Evolutionary conservation across 177 flowering plant genomes (phyloP), one percentile per base, ranked within the genome.

Genomic region (Vitis hybrid): DNA sequence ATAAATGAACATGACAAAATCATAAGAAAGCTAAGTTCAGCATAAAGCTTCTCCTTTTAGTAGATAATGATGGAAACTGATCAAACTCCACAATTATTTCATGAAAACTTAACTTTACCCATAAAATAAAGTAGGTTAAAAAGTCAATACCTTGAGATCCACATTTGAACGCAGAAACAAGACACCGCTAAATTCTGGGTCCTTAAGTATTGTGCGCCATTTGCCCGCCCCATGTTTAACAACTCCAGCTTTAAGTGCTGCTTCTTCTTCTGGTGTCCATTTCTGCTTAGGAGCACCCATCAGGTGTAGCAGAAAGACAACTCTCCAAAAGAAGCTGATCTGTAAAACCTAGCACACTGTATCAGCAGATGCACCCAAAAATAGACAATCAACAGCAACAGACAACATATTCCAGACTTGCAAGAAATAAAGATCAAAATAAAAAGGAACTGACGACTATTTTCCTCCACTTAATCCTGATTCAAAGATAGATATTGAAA

Each of bases 271-370:
- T 56, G 82, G 50, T n/a, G 98, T 95, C 99, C 99, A 95, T 66
- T 90, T 95, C 73, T 95, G 98, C 85, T 95, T 95, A 15, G 98
- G 97, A 73, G 99, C 98, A 58, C 97, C 99, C 99, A 95, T 95
- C 16, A 73, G 59, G 64, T 65, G 55, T 61, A 71, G 58, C 63
- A 58, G 19, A 70, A 65, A 55, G 39, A 62, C 18, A 5, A 48
- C 50, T 12, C 26, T 16, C 14, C 50, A 18, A 29, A 55, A 50
- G 39, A 12, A 14, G 13, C 62, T 26, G 53, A 60, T 53, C 67
- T 56, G 49, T 53, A 5, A 60, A 60, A 60, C 19, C 64, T 10
- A 50, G 4, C n/a, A 31, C 14, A 15, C 3, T 5, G n/a, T 2
- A 22, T 22, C 3, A 56, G 33, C 33, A n/a, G 19, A 48, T 26